A percentile compares a stretch with the other conserved stretches of the same genome.
These are phyloP conservation scores for Arthrobotrys megalospora DNA, from an alignment of 2,329 filamentous ascomycete species.

Conservation along the genomic window DNA sequence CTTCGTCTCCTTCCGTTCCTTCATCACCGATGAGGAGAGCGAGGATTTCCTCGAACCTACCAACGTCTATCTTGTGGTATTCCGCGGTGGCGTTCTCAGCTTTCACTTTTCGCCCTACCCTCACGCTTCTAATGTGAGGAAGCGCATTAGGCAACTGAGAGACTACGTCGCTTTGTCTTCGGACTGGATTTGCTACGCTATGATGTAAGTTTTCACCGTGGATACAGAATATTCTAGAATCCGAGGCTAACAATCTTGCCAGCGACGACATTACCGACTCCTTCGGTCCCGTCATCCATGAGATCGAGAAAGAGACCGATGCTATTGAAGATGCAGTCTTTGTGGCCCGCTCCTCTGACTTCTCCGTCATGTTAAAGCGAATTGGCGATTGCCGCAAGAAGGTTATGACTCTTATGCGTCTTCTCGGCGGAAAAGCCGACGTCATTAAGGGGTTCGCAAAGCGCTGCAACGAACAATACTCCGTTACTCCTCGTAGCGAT, in stretches of 20 bases:
- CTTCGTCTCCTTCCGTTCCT: slow-evolving; percentile 97
- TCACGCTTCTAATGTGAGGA: slow-evolving; percentile 94
- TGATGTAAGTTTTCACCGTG: slow-evolving; percentile 61
- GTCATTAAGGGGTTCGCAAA: slow-evolving; percentile 99
- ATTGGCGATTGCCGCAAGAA: slow-evolving; percentile 96
- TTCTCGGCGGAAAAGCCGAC: slow-evolving; percentile 96
- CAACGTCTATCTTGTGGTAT: slow-evolving; percentile 97
- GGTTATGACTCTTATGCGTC: slow-evolving; percentile 93
- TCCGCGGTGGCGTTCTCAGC: slow-evolving; percentile 92
- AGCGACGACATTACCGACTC: slow-evolving; percentile 99
- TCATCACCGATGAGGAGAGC: slow-evolving; percentile 92
- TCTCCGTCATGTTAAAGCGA: slow-evolving; percentile 88
- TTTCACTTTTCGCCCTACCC: slow-evolving; percentile 98
- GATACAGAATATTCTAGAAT: neutral
- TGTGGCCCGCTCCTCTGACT: slow-evolving; percentile 81
- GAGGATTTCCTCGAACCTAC: slow-evolving; percentile 94
- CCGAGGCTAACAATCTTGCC: slow-evolving; percentile 70
- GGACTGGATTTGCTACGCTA: slow-evolving; percentile 97
- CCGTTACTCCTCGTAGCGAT: slow-evolving; percentile 92
- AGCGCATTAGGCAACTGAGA: slow-evolving; percentile 90
- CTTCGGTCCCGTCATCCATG: slow-evolving; percentile 91
- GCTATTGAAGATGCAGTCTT: slow-evolving; percentile 95
- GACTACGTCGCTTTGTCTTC: slow-evolving; percentile 94
- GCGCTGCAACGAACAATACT: slow-evolving; percentile 97
- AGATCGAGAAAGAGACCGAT: slow-evolving; percentile 95